Base-by-base conservation (phyloP, 208 protist species). In the Leishmania martiniquensis region DNA sequence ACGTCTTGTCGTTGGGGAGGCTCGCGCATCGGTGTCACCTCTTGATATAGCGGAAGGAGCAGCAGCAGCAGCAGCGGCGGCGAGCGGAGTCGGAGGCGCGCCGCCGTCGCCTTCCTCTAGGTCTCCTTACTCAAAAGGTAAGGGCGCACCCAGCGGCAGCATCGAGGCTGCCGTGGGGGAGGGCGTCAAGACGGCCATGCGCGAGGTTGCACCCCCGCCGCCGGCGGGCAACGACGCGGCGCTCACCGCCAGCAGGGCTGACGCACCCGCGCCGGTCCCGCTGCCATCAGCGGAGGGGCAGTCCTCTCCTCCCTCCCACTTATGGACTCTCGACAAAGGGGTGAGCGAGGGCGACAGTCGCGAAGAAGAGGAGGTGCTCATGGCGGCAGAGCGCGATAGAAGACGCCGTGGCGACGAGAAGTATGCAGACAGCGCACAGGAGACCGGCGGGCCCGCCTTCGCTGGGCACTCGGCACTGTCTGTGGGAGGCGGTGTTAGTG, bases 271-370 rank as follows among this genome's bases (percentile, higher is more conserved):
- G n/a, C n/a, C n/a, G n/a, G n/a, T n/a, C 22, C 5, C 65, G 12
- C 13, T 51, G 49, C 7, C 68, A 34, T 13, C 22, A 34, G 42
- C 49, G n/a, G 44, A 69, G n/a, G 32, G 63, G 0, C 25, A 57
- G 5, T 17, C 20, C 10, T 52, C 72, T 0, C 66, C 25, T 39
- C n/a, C 60, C 13, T 17, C 72, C 22, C 66, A 73, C 29, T 10
- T 82, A 66, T 82, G 78, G 78, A 77, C 78, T 73, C 57, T 82
- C 7, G 78, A 82, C 45, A 77, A 60, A 25, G 72, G 72, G 4
- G 78, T 72, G 6, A 52, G 44, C 44, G 62, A 67, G 37, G 20
- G 62, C 20, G 37, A 12, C 37, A 22, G 62, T 67, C 17, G 37
- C 4, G 62, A n/a, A 67, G 62, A 45, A 17, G 37, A 67, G 20